Evolutionary conservation across 192 early-diverging fungal species (phyloP), one percentile per base, ranked within the genome.

Genomic region (Spizellomyces sp.): DNA sequence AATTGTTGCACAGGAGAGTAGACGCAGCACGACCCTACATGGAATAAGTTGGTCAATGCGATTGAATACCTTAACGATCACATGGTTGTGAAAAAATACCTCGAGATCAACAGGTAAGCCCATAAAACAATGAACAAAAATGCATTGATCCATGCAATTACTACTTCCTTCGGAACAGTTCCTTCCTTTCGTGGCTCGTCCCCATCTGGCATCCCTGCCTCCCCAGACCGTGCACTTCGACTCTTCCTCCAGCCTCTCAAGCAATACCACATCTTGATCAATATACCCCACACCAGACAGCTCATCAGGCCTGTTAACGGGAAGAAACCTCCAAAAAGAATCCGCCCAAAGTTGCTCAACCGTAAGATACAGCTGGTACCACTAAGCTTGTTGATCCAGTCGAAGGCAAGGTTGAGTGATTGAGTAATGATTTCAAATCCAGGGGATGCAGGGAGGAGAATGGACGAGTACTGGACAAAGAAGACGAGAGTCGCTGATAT

Each of bases 101-200:
- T 69, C 27, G 67, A 58, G 14, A 69, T 27, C 15, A 69, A 48
- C 41, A 69, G 50, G 44, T 69, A 69, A 8, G 67, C 67, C 67
- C 67, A 69, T 43, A 69, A 46, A 17, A 69, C 52, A 44, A 69
- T 59, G 42, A 69, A 69, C 48, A 69, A 52, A 45, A 69, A 69
- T 4, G 67, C 67, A 52, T 69, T 69, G 67, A 69, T 69, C 67
- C 67, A 69, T 8, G 67, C 67, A 15, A 69, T 58, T 14, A 69
- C 67, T 14, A 59, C 22, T 36, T 59, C 15, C 4, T 69, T 58
- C 14, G 67, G 67, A 14, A 59, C 45, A 17, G 56, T 27, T 15
- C 52, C 67, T 12, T 15, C 15, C 5, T 43, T 15, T 48, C 45
- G 15, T 12, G 17, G 17, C 12, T n/a, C 17, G 1, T n/a, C 50